Conservation (phyloP, 306 rosid species). For the Albizia julibrissin region DNA sequence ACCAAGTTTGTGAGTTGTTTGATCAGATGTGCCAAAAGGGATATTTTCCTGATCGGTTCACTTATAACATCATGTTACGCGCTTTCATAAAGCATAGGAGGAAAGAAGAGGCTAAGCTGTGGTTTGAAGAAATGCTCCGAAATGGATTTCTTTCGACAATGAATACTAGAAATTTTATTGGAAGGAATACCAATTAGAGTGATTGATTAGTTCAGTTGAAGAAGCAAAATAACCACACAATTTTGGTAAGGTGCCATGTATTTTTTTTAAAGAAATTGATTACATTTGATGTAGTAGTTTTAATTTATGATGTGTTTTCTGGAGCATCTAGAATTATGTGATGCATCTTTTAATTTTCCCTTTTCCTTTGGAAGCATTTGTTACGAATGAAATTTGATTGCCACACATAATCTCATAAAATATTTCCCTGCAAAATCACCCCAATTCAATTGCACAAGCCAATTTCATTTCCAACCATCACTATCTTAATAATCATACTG, state of each 20-base stretch:
- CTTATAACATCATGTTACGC: slow-evolving; percentile 57
- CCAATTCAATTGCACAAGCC: not conserved
- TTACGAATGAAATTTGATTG: not conserved
- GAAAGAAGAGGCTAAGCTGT: slow-evolving; percentile 50
- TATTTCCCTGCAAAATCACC: not conserved
- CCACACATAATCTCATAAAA: not conserved
- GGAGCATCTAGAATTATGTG: slow-evolving; percentile 20
- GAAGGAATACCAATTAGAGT: slow-evolving; percentile 11
- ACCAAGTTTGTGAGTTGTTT: slow-evolving; percentile 55
- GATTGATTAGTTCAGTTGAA: slow-evolving; percentile 17
- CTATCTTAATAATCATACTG: not conserved
- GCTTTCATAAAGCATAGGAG: slow-evolving; percentile 63
- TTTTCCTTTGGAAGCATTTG: slow-evolving; percentile 31
- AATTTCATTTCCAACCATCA: not conserved
- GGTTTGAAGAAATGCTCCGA: slow-evolving; percentile 51
- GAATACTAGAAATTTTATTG: slow-evolving; percentile 15
- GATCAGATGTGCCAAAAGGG: slow-evolving; percentile 59
- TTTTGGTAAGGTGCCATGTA: slow-evolving; percentile 33
- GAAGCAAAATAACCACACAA: slow-evolving; percentile 37
- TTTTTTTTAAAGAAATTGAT: slow-evolving; percentile 14
- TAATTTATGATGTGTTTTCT: slow-evolving; percentile 19
- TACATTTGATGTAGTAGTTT: slow-evolving; percentile 30
- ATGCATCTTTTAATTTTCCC: slow-evolving; percentile 13
- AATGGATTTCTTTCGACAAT: slow-evolving; percentile 51
- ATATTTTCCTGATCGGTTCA: slow-evolving; percentile 62